phyloP scores from a whole-genome alignment of 345 rosid species.

The Eucalyptus cloeziana region DNA sequence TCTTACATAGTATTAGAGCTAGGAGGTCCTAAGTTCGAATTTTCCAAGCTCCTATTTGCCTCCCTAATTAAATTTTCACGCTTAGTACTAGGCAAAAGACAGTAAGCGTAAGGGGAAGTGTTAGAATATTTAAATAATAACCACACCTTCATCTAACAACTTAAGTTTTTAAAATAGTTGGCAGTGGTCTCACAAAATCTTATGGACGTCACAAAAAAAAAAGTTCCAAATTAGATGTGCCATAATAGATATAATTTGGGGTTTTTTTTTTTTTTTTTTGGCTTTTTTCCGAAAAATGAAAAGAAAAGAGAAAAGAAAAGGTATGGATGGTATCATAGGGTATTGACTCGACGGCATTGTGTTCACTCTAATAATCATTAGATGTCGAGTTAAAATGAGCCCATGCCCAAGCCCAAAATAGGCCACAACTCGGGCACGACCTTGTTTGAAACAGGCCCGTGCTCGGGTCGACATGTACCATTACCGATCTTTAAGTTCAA shows the following conservation, averaged over 20 bases:
- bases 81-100: too few species aligned
- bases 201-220: background rate
- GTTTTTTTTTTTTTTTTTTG: background rate
- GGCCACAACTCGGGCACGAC: background rate
- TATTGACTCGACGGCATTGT: background rate
- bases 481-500: background rate
- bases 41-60: too few species aligned
- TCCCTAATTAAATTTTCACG: too few species aligned
- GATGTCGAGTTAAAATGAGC: background rate
- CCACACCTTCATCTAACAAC: too few species aligned
- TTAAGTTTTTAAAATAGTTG: too few species aligned
- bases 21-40: too few species aligned
- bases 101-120: too few species aligned
- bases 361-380: background rate
- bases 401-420: background rate
- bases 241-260: too few species aligned
- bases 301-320: background rate
- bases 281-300: rapidly evolving
- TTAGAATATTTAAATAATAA: too few species aligned
- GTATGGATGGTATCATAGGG: background rate
- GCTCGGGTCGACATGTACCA: background rate
- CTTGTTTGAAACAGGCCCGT: background rate
- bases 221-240: too few species aligned
- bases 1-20: too few species aligned
- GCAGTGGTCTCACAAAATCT: too few species aligned